These are phyloP conservation scores for Dictyostelium discoideum DNA, from an alignment of 78 protist species.

Conservation along the genomic window dicty_2.7 NC_007088.5:5190501-5191000, in stretches of 20 bases:
- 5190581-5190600: background rate
- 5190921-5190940: background rate
- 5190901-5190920: background rate
- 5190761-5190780: background rate
- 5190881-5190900: background rate
- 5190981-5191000: background rate
- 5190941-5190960: background rate
- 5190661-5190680: background rate
- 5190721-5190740: background rate
- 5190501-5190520: constrained; percentile 20
- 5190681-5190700: background rate
- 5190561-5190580: constrained; percentile 34
- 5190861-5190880: background rate
- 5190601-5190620: background rate
- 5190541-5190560: background rate
- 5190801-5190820: background rate
- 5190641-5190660: background rate
- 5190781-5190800: background rate
- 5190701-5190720: background rate
- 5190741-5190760: background rate
- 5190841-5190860: background rate
- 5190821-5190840: background rate
- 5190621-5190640: background rate
- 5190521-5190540: background rate
- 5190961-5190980: background rate